Evolutionary conservation across 2,329 filamentous ascomycete species (phyloP).

Genomic region (Fusarium sarcochroum): DNA sequence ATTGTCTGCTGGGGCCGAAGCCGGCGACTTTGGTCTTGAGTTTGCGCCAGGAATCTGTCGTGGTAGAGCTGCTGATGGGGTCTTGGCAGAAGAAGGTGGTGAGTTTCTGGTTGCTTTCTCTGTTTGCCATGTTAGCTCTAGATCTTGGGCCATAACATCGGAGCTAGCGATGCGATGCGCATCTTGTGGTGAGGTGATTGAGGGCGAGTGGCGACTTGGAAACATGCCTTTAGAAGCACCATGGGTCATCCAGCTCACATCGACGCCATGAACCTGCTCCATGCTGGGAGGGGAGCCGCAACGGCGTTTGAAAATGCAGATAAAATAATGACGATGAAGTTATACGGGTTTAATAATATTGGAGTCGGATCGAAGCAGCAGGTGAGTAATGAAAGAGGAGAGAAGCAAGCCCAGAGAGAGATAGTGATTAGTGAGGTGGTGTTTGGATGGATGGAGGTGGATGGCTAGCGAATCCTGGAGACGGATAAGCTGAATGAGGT

Average conservation of each 20-base stretch:
- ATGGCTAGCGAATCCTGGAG: conserved; percentile 41
- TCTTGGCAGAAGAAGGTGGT: conserved; percentile 45
- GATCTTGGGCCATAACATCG: not conserved
- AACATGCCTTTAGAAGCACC: conserved; percentile 83
- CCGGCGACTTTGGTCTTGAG: conserved; percentile 48
- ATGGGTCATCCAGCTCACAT: conserved; percentile 91
- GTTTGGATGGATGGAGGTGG: conserved; percentile 32
- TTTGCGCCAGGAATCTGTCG: conserved; percentile 52
- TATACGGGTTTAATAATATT: conserved; percentile 22
- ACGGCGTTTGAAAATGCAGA: conserved; percentile 23
- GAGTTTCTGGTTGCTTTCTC: conserved; percentile 52
- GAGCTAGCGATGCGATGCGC: conserved; percentile 20
- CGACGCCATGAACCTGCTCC: conserved; percentile 86
- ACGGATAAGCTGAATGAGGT: conserved; percentile 36
- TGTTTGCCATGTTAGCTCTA: conserved; percentile 30
- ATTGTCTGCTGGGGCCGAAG: conserved; percentile 43
- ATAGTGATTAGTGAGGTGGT: conserved; percentile 32
- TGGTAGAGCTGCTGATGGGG: conserved; percentile 50
- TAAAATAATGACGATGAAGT: conserved; percentile 7
- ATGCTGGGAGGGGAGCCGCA: conserved; percentile 61
- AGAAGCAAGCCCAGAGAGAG: conserved; percentile 26
- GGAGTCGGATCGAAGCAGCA: conserved; percentile 6
- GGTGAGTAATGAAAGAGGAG: conserved; percentile 26
- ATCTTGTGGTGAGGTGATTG: conserved; percentile 26
- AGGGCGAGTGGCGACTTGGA: conserved; percentile 41